phyloP scores from a whole-genome alignment of 768 basidiomycete genomes.

The Tylopilus plumbeoviolaceoides region DNA sequence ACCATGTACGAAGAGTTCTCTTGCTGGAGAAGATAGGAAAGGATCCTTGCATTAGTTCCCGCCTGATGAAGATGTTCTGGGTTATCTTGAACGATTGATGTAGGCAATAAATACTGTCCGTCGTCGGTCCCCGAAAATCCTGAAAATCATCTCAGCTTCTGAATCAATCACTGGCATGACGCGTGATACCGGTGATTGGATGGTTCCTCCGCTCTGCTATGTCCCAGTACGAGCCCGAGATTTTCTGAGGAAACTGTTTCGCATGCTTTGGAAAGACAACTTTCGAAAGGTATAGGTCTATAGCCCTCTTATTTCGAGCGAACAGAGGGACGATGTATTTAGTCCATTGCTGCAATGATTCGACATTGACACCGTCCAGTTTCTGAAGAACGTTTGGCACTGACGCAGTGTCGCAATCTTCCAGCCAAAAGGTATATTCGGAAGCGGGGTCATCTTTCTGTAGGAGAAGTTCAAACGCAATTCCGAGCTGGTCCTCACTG shows the following conservation, averaged over 20 bases:
- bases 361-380: slow-evolving; percentile 22
- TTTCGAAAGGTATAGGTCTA: slow-evolving; percentile 33
- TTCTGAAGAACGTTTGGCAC: slow-evolving; percentile 20
- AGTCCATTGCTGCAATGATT: slow-evolving; percentile 26
- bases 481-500: slow-evolving; percentile 22
- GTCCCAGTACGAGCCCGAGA: slow-evolving; percentile 37
- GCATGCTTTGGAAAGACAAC: slow-evolving; percentile 36
- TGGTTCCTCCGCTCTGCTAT: slow-evolving; percentile 26
- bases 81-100: neutral
- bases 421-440: slow-evolving; percentile 33
- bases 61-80: neutral
- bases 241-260: slow-evolving; percentile 33
- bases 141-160: neutral
- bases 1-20: neutral
- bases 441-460: slow-evolving; percentile 29
- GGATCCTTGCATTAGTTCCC: neutral
- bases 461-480: slow-evolving; percentile 27
- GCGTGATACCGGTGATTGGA: neutral
- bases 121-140: neutral
- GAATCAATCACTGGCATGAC: too few species aligned
- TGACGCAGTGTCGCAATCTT: neutral
- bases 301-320: too few species aligned
- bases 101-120: neutral
- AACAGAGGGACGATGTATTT: too few species aligned
- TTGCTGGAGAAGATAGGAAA: neutral